Evolutionary conservation across 805 yeast genomes (phyloP).

Genomic region (Kuraishia capsulata): DNA sequence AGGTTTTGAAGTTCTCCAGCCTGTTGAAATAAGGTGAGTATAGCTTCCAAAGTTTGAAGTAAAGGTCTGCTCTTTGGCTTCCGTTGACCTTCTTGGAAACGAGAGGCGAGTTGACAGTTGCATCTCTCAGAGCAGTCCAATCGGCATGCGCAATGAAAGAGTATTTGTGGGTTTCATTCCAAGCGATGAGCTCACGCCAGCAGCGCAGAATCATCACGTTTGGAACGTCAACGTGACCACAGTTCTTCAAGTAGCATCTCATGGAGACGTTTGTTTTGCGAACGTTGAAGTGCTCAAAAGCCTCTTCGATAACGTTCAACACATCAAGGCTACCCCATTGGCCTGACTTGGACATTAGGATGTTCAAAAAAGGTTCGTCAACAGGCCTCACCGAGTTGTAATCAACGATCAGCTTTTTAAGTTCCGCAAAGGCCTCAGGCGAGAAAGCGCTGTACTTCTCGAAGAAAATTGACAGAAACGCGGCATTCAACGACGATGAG

Average conservation of each 20-base stretch:
- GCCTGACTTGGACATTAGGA: conserved; percentile 56
- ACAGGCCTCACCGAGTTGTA: conserved; percentile 50
- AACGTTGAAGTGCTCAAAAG: conserved; percentile 49
- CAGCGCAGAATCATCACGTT: conserved; percentile 39
- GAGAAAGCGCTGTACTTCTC: conserved; percentile 41
- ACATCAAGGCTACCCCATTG: conserved; percentile 62
- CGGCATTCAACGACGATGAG: conserved; percentile 61
- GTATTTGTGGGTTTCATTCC: conserved; percentile 44
- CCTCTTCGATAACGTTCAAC: conserved; percentile 51
- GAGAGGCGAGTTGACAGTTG: conserved; percentile 44
- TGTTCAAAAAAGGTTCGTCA: conserved; percentile 79
- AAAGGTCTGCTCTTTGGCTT: conserved; percentile 46
- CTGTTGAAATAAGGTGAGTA: conserved; percentile 40
- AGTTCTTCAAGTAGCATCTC: conserved; percentile 64
- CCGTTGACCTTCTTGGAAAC: conserved; percentile 22
- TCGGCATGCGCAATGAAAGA: conserved; percentile 71
- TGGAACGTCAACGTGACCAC: conserved; percentile 53
- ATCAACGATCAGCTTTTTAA: conserved; percentile 45
- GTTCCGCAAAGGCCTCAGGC: conserved; percentile 44
- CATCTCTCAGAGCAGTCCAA: conserved; percentile 78
- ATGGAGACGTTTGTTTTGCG: conserved; percentile 59
- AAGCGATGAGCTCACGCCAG: conserved; percentile 21
- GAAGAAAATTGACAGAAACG: conserved; percentile 63
- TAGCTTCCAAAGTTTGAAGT: conserved; percentile 43
- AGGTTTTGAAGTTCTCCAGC: conserved; percentile 30